Evolutionary conservation across 306 rosid species (phyloP).

Genomic region (Psophocarpus tetragonolobus): DNA sequence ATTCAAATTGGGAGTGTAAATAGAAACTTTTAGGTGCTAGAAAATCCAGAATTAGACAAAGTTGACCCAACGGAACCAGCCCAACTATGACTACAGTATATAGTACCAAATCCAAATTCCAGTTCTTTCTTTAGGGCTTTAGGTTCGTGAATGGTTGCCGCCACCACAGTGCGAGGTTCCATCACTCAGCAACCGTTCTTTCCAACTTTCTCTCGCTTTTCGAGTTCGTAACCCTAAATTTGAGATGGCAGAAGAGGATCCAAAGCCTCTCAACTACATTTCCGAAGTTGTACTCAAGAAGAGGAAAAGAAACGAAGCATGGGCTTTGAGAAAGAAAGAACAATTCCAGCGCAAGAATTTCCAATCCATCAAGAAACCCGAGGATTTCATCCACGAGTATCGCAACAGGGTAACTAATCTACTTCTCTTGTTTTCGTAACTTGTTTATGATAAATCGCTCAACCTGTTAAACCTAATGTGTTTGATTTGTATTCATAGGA

Average conservation of each 20-base stretch:
- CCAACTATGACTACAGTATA: too few relatives aligned
- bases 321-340: conserved; percentile 31
- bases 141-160: background rate
- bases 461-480: background rate
- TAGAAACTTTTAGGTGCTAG: too few relatives aligned
- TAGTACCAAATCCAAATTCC: background rate
- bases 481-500: conserved; percentile 50
- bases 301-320: conserved; percentile 41
- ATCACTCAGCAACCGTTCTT: background rate
- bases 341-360: conserved; percentile 33
- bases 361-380: conserved; percentile 66
- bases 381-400: conserved; percentile 68
- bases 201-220: background rate
- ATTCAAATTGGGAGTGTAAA: too few relatives aligned
- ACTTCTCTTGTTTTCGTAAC: background rate
- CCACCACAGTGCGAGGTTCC: background rate
- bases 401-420: conserved; percentile 55
- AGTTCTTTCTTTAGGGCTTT: background rate
- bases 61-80: too few relatives aligned
- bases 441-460: background rate
- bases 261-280: conserved; percentile 30
- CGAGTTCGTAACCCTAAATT: background rate
- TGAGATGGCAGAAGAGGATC: conserved; percentile 41
- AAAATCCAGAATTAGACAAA: too few relatives aligned
- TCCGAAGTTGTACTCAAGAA: conserved; percentile 49